Base-by-base conservation (phyloP, 2,329 filamentous ascomycete genomes). In the Dendryphion nanum region DNA sequence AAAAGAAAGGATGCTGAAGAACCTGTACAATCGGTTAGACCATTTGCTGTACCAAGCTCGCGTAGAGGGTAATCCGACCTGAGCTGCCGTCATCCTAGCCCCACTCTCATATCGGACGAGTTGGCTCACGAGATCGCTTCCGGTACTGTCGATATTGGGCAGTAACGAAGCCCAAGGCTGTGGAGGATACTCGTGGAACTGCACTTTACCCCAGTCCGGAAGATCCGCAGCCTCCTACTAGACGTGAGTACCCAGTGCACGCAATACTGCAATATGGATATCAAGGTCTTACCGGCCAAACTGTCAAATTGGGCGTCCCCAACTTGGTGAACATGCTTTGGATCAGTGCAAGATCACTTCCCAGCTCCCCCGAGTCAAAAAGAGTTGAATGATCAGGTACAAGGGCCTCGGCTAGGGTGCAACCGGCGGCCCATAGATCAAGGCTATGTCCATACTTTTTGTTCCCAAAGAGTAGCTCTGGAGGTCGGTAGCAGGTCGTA, bases 261-360 rank as follows among this genome's bases (percentile, higher is more conserved):
- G 12, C 10, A 3, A 30, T 30, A 14, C 10, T 17, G 4, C 12
- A 3, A 30, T 8, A 30, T 14, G 3, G 13, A 3, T 24, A 21
- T 19, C 15, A 33, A 33, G 1, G 45, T 61, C 75, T 51, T 64
- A 81, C 88, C 2, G 93, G 93, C 93, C 93, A 98, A 0, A 73
- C 81, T 36, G 83, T 72, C n/a, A 75, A 66, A 30, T 85, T 85
- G 0, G 93, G 93, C 1, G 90, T 96, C 1, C 94, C 94, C 5
- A 98, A 66, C 1, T 85, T 94, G 66, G 86, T 83, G 69, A 98
- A 97, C 23, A 97, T 91, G 57, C 89, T 95, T 37, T 90, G 76
- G 40, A 98, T 91, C 35, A 98, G 73, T 0, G 88, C 86, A 26
- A 98, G 74, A 66, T 98, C 93, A 58, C 87, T 97, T 0, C 94